These are phyloP conservation scores for Pyrenochaeta sp. DNA, from an alignment of 2,329 filamentous ascomycete species.

Conservation along the genomic window DNA sequence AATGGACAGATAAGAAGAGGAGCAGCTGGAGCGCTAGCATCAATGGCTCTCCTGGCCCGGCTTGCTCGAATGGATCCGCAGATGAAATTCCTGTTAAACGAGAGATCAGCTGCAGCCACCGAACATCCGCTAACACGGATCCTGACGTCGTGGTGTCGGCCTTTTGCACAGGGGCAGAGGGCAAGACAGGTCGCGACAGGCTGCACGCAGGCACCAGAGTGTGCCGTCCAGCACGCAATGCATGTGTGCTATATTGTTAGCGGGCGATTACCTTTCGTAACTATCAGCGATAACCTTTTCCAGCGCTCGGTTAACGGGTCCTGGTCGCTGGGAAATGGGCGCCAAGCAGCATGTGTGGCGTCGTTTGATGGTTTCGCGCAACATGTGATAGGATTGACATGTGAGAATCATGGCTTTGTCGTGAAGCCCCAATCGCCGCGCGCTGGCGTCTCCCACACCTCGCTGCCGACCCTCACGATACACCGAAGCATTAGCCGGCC, in stretches of 20 bases:
- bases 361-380: constrained; percentile 21
- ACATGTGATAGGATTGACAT: constrained; percentile 35
- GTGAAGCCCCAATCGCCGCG: constrained; percentile 21
- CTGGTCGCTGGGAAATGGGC: constrained; percentile 1
- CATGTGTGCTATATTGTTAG: too few relatives aligned
- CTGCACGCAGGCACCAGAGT: too few relatives aligned
- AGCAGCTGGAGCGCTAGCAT: not conserved
- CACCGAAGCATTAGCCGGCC: constrained; percentile 10
- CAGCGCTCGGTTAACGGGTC: not conserved
- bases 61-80: not conserved
- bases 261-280: too few relatives aligned
- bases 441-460: constrained; percentile 8
- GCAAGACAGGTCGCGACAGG: not conserved
- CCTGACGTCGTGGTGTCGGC: not conserved
- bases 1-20: too few relatives aligned
- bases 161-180: too few relatives aligned
- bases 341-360: constrained; percentile 23
- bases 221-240: too few relatives aligned
- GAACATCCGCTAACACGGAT: not conserved
- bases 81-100: not conserved
- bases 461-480: constrained; percentile 9
- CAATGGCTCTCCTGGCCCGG: not conserved
- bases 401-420: constrained; percentile 30
- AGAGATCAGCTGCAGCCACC: constrained; percentile 4
- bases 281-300: too few relatives aligned